Conservation (phyloP, 768 basidiomycete genomes). For the Suillus clintonianus region DNA sequence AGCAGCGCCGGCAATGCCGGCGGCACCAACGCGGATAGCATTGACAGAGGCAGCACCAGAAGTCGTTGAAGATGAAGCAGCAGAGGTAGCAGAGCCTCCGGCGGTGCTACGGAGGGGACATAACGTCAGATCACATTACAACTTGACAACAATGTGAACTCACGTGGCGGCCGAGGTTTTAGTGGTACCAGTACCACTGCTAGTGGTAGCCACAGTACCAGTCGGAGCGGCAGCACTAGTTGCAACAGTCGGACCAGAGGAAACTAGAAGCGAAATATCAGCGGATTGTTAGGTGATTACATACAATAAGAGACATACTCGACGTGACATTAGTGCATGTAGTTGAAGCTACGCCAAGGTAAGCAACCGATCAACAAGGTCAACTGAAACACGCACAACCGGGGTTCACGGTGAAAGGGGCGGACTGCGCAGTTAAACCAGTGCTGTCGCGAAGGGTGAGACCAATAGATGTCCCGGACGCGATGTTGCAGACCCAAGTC, state of each 20-base stretch:
- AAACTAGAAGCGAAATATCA: slow-evolving; percentile 20
- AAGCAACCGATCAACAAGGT: not conserved
- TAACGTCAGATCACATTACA: slow-evolving; percentile 14
- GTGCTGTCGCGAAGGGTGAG: slow-evolving; percentile 61
- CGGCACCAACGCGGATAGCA: slow-evolving; percentile 42
- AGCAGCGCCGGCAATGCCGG: slow-evolving; percentile 38
- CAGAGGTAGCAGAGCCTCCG: slow-evolving; percentile 7
- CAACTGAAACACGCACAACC: slow-evolving; percentile 47
- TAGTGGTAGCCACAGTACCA: not conserved
- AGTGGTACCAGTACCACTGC: slow-evolving; percentile 1
- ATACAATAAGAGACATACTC: slow-evolving; percentile 22
- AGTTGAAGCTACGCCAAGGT: slow-evolving; percentile 29
- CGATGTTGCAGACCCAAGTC: slow-evolving; percentile 58
- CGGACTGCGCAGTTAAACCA: slow-evolving; percentile 53
- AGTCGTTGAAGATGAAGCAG: slow-evolving; percentile 29
- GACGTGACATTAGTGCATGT: slow-evolving; percentile 35
- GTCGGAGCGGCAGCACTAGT: slow-evolving; percentile 7
- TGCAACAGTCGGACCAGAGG: slow-evolving; percentile 21
- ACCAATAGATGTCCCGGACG: slow-evolving; percentile 55
- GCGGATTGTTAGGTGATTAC: slow-evolving; percentile 10
- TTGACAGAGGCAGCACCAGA: slow-evolving; percentile 43
- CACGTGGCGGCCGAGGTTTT: slow-evolving; percentile 14
- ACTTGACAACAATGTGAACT: slow-evolving; percentile 9
- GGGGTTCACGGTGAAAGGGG: slow-evolving; percentile 47
- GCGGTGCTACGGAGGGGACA: slow-evolving; percentile 9